A percentile compares a stretch with the other conserved stretches of the same genome.
These are phyloP conservation scores for Metschnikowia baotianmanensis DNA, from an alignment of 805 yeast genomes.

Conservation along the genomic window DNA sequence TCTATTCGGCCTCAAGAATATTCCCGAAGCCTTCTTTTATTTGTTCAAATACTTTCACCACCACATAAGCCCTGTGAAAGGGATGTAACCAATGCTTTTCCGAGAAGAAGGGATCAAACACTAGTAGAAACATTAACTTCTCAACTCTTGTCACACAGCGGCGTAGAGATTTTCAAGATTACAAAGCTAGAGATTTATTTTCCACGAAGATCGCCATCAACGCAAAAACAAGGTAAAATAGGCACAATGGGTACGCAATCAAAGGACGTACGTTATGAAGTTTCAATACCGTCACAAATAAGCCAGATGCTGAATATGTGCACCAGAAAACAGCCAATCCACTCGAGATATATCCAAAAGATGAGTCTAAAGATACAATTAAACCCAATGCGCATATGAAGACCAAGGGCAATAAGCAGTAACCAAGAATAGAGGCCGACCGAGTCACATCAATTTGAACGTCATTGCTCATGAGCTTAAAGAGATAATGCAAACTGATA, in stretches of 20 bases:
- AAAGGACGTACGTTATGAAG: conserved; percentile 82
- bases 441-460: conserved; percentile 56
- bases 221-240: conserved; percentile 93
- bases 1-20: too few relatives aligned
- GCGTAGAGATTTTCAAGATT: background rate
- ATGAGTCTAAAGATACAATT: conserved; percentile 63
- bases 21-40: too few relatives aligned
- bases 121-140: background rate
- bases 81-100: too few relatives aligned
- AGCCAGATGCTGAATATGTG: conserved; percentile 89
- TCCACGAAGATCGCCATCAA: conserved; percentile 87
- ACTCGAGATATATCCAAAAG: conserved; percentile 69
- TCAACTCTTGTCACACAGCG: background rate
- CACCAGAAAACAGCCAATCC: conserved; percentile 80
- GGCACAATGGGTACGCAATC: conserved; percentile 88
- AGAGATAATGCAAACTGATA: conserved; percentile 73
- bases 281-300: conserved; percentile 81
- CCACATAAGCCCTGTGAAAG: too few relatives aligned
- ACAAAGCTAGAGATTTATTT: conserved; percentile 21
- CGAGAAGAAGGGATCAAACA: too few relatives aligned
- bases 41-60: too few relatives aligned
- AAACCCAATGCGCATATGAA: conserved; percentile 71
- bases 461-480: conserved; percentile 80
- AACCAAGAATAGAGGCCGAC: conserved; percentile 90
- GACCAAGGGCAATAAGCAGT: conserved; percentile 88